These are phyloP conservation scores for Omphalotus olearius DNA, from an alignment of 1,284 basidiomycete species.

Conservation along the genomic window DNA sequence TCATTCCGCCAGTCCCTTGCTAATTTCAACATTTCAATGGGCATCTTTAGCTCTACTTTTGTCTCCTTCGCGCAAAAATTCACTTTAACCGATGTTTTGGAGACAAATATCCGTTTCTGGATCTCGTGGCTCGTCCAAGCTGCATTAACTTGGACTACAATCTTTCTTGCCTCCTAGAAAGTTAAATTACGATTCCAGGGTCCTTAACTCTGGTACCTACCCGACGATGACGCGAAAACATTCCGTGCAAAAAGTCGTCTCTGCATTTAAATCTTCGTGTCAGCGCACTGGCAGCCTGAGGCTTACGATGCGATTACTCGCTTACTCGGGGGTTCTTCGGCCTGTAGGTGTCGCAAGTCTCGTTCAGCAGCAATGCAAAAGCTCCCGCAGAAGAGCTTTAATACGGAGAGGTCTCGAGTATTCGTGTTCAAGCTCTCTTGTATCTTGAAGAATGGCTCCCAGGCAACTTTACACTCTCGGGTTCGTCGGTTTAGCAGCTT, in stretches of 20 bases:
- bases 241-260: background rate
- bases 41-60: too few relatives aligned
- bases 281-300: background rate
- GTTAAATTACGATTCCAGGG: background rate
- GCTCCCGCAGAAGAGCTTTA: too few relatives aligned
- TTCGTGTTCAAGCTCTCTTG: background rate
- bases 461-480: background rate
- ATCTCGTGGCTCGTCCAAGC: background rate
- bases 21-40: background rate
- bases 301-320: background rate
- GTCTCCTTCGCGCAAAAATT: too few relatives aligned
- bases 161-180: background rate
- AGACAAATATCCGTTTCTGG: slow-evolving; percentile 5
- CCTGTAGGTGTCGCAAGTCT: background rate
- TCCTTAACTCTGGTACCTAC: background rate
- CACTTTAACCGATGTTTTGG: slow-evolving; percentile 1
- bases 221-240: slow-evolving; percentile 10
- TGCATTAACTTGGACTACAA: too few relatives aligned
- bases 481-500: background rate
- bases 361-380: background rate
- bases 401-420: too few relatives aligned
- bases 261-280: too few relatives aligned
- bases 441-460: background rate
- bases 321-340: background rate
- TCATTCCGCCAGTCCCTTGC: too few relatives aligned